These are phyloP conservation scores for Lactarius deliciosus DNA, from an alignment of 768 basidiomycete species.

Conservation along the genomic window DNA sequence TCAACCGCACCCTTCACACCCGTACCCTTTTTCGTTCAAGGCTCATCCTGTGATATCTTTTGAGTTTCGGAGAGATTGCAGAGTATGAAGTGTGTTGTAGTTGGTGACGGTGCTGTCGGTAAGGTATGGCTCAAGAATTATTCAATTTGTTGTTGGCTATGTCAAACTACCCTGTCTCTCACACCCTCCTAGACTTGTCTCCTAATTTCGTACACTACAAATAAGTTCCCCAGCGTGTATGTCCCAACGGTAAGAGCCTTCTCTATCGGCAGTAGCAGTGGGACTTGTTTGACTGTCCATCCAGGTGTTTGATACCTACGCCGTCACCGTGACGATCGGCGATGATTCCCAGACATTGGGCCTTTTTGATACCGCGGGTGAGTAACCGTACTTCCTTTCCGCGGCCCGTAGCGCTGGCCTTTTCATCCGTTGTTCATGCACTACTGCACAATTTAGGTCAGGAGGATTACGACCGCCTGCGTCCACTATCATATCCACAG, in stretches of 20 bases:
- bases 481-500: slow-evolving; percentile 98
- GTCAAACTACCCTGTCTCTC: neutral
- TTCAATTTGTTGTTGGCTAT: neutral
- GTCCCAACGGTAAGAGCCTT: slow-evolving; percentile 83
- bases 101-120: slow-evolving; percentile 97
- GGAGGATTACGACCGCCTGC: slow-evolving; percentile 99
- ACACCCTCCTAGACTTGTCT: slow-evolving; percentile 74
- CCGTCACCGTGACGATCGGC: slow-evolving; percentile 99
- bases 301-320: slow-evolving; percentile 95
- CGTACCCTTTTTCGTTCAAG: neutral
- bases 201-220: slow-evolving; percentile 95
- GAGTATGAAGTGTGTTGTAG: slow-evolving; percentile 97
- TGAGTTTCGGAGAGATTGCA: slow-evolving; percentile 51
- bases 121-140: slow-evolving; percentile 61
- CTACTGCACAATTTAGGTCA: slow-evolving; percentile 59
- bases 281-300: slow-evolving; percentile 22
- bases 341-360: slow-evolving; percentile 99
- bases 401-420: neutral
- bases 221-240: slow-evolving; percentile 99
- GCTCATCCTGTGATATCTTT: slow-evolving; percentile 16
- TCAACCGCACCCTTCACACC: neutral
- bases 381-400: slow-evolving; percentile 38
- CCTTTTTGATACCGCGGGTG: slow-evolving; percentile 97
- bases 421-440: slow-evolving; percentile 23
- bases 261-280: slow-evolving; percentile 22